Base-by-base conservation (phyloP, 352 stramenopile species). In the Phytophthora pseudosyringae region DNA sequence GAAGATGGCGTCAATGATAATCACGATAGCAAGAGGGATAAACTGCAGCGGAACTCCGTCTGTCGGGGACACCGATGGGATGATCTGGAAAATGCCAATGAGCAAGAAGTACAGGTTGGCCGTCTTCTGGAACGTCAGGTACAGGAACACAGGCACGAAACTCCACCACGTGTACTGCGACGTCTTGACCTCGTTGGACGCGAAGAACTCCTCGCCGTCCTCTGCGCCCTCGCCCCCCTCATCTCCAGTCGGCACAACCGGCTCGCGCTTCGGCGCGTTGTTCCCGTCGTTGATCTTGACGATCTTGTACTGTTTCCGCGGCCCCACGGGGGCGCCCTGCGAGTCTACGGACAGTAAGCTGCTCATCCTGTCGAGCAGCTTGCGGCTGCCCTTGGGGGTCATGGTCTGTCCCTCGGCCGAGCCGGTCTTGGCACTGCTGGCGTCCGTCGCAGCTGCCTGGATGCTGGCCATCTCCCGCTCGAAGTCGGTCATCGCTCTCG, bases 111-210 rank as follows among this genome's bases (percentile, higher is more conserved):
- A 96, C 56, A 96, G 45, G 59, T 96, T 95, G 25, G 89, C 89
- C 0, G 84, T 94, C 75, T 95, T 95, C 68, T 91, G 81, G 71
- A 96, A 96, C 33, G 84, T 93, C 33, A 93, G 53, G 46, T 93
- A 95, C 16, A 96, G 64, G 45, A 96, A 96, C 39, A 96, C 84
- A 0, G 89, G 89, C 21, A 92, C 74, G 61, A 96, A 95, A 59
- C 79, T 94, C 87, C 87, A 96, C 86, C 84, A 94, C 59, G 88
- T 94, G 66, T 95, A 96, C 73, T 96, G 78, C 13, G 84, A 92
- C 39, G 89, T 96, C 59, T 81, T 87, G 53, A 96, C 81, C 59
- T 93, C 86, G 69, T 95, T 95, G 2, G 79, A 86, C 8, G 80
- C 69, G 35, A 91, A 94, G 28, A 76, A 64, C 16, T 75, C 63